Evolutionary conservation across 2,329 filamentous ascomycete species (phyloP), one percentile per base, ranked within the genome.

Genomic region (Periglandula ipomoeae): DNA sequence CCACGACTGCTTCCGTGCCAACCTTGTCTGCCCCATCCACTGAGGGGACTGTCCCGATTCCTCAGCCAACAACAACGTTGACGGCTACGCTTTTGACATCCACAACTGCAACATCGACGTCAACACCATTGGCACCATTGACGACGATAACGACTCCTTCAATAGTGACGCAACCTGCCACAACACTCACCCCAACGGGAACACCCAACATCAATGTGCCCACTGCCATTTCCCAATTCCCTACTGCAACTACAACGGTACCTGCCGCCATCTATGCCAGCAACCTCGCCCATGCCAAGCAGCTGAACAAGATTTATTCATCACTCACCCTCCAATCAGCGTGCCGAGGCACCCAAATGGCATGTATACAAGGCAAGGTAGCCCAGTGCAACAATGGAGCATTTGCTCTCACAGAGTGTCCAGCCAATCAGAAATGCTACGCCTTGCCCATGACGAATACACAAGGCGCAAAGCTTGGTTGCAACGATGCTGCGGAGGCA

Each of bases 391-490:
- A 62, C 10, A 50, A 52, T 5, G 71, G 71, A 17, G 58, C 55
- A 0, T 81, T 75, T 55, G 56, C 61, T 4, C 67, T 79, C 17
- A 57, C 55, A 0, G 52, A 60, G 9, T 71, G 71, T 37, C 65
- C 62, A 26, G 38, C 53, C 1, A 64, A 61, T 9, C 59, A 61
- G 41, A 60, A 64, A 43, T 82, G 79, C 60, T 74, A 71, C 44
- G 79, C 75, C 2, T 59, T 81, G 52, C 79, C 79, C 0, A 72
- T 79, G 67, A 70, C 68, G 34, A 70, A 61, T 10, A 68, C 67
- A 0, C 56, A 57, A 0, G 78, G 76, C 3, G 73, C 78, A 9
- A 59, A 66, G 47, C 63, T 82, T 22, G 69, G 67, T 3, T 82
- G 79, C 52, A 64, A 65, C 24, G 62, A 72, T 44, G 56, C 61